Evolutionary conservation across 2,329 filamentous ascomycete species (phyloP), one percentile per base, ranked within the genome.

Genomic region (Neurospora sp.): DNA sequence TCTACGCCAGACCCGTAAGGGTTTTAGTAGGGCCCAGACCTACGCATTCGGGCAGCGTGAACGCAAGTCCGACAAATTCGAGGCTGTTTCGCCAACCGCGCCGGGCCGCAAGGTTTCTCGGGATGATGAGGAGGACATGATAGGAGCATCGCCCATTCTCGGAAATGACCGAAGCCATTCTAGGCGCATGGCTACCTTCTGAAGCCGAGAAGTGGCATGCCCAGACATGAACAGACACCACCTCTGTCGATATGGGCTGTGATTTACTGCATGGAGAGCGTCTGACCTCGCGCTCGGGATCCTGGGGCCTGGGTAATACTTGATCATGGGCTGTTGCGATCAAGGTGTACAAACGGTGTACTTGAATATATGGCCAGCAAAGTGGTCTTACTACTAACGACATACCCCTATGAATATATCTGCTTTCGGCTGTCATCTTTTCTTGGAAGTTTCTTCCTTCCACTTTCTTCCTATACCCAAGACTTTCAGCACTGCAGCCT

Each of bases 41-140:
- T 99, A 96, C 83, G 95, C 96, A 37, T 98, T 97, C 81, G 96
- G 95, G 66, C 88, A 96, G 78, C 87, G 90, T 68, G 83, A 85
- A 62, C 78, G 80, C n/a, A 62, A 62, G 6, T 62, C 52, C 28
- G 52, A 62, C 52, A 62, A 62, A 4, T 62, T 62, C 28, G 52
- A 62, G 23, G 80, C 81, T 73, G 79, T 86, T 65, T 89, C 87
- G n/a, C 88, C 88, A 2, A 89, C 87, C 1, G 86, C 82, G 8
- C 83, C 84, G 2, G 80, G 81, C 67, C 82, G 84, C 41, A 39
- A 66, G 69, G 73, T 46, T 66, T 52, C 71, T 28, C 74, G 72
- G 62, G 72, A 73, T 33, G 73, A 74, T 6, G 69, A 72, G 17
- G 65, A 70, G 2, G 71, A 71, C 38, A 83, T 82, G 75, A 74